Percentiles rank a stretch among this genome's conserved stretches.
phyloP scores from a whole-genome alignment of 176 grass and related monocot species.

The Dendrocalamus sinicus region DNA sequence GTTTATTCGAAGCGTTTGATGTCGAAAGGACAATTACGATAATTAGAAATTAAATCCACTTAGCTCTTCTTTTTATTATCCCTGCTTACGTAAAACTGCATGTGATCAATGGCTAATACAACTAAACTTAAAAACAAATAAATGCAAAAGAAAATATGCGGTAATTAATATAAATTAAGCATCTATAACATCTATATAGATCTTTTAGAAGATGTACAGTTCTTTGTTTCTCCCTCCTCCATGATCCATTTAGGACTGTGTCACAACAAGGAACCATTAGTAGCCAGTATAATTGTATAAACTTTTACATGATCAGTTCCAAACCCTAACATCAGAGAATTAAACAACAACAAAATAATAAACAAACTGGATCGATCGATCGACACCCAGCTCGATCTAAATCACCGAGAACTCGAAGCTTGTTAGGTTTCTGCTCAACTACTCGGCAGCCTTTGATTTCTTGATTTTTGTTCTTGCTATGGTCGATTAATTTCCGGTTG shows the following conservation, averaged over 20 bases:
- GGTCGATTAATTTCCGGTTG: constrained; percentile 39
- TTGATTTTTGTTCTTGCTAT: constrained; percentile 45
- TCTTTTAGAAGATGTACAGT: constrained; percentile 65
- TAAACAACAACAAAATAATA: constrained; percentile 13
- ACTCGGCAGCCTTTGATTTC: constrained; percentile 28
- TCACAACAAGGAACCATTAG: constrained; percentile 30
- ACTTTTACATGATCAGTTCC: constrained; percentile 47
- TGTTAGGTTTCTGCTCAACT: constrained; percentile 36
- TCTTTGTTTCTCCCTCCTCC: constrained; percentile 48
- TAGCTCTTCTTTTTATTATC: neutral
- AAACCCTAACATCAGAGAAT: constrained; percentile 45
- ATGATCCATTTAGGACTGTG: constrained; percentile 40
- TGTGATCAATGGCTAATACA: neutral
- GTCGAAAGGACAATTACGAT: neutral
- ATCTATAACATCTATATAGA: constrained; percentile 50
- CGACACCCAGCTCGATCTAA: constrained; percentile 44
- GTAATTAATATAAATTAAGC: neutral
- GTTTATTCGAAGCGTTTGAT: neutral
- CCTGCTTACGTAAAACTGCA: neutral
- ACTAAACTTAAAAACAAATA: constrained; percentile 5
- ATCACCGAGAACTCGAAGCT: constrained; percentile 18
- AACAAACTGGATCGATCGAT: constrained; percentile 28
- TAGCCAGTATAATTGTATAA: constrained; percentile 3
- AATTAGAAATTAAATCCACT: neutral
- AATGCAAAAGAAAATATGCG: neutral